These are phyloP conservation scores for Tolypocladium pustulatum DNA, from an alignment of 2,329 filamentous ascomycete genomes.

Conservation along the genomic window DNA sequence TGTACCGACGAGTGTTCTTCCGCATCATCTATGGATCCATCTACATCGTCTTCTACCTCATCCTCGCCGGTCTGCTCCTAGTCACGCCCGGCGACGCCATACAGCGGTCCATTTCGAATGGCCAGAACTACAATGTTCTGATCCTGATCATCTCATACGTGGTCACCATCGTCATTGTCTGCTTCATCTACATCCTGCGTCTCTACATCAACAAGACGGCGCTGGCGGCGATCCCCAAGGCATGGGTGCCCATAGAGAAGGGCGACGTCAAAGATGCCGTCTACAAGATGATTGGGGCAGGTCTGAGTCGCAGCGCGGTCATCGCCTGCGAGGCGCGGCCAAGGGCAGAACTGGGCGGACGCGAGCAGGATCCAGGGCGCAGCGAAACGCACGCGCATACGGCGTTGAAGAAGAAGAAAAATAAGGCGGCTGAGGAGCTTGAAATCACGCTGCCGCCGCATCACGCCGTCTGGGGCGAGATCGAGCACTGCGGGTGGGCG, in stretches of 20 bases:
- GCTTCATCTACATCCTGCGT: constrained; percentile 71
- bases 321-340: constrained; percentile 58
- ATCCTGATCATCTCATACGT: constrained; percentile 69
- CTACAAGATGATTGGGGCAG: constrained; percentile 61
- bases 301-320: constrained; percentile 65
- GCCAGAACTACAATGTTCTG: constrained; percentile 70
- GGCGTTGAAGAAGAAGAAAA: constrained; percentile 23
- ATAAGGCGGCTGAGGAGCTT: constrained; percentile 25
- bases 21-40: constrained; percentile 71
- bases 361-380: constrained; percentile 8
- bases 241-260: constrained; percentile 77
- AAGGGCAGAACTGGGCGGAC: constrained; percentile 12
- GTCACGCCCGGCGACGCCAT: constrained; percentile 74
- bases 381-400: neutral
- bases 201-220: constrained; percentile 77
- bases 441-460: constrained; percentile 38
- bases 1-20: constrained; percentile 44
- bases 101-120: constrained; percentile 58
- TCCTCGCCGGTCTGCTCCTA: constrained; percentile 64
- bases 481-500: constrained; percentile 83
- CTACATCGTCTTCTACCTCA: constrained; percentile 65
- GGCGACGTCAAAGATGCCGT: constrained; percentile 70
- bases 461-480: constrained; percentile 62
- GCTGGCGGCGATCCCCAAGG: constrained; percentile 73
- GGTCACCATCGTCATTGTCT: constrained; percentile 56